Evolutionary conservation across 768 basidiomycete species (phyloP).

Genomic region (Boletus fagicola): DNA sequence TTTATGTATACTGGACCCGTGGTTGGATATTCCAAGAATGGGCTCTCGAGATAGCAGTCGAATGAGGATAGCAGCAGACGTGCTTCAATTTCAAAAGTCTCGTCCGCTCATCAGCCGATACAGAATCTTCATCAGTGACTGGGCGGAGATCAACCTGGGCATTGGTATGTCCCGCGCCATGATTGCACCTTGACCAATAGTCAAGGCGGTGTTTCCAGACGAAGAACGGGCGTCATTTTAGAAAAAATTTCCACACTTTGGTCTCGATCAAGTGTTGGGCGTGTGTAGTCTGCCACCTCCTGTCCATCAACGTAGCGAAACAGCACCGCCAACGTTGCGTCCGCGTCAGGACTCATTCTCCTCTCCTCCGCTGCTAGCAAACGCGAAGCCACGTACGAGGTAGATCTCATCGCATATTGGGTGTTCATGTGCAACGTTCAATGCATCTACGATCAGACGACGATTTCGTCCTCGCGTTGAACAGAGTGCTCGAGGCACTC

Average conservation of each 20-base stretch:
- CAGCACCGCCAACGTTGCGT: background rate
- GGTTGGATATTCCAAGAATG: background rate
- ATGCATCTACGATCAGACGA: background rate
- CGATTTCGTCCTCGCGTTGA: background rate
- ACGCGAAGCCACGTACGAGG: background rate
- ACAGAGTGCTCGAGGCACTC: background rate
- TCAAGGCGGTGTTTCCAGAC: background rate
- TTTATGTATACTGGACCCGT: background rate
- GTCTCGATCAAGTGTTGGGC: background rate
- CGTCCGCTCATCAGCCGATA: background rate
- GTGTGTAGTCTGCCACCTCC: background rate
- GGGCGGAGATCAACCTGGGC: background rate
- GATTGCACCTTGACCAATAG: background rate
- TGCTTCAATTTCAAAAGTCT: background rate
- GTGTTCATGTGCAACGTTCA: background rate
- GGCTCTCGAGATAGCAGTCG: background rate
- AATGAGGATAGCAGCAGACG: background rate
- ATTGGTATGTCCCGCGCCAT: background rate
- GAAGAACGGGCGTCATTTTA: background rate
- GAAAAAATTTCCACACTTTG: background rate
- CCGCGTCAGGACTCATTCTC: background rate
- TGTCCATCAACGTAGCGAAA: background rate
- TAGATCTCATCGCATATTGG: background rate
- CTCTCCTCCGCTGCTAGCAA: background rate
- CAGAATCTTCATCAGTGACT: background rate